Evolutionary conservation across 2,329 filamentous ascomycete genomes (phyloP), one percentile per base, ranked within the genome.

Genomic region (Diatrype stigma): DNA sequence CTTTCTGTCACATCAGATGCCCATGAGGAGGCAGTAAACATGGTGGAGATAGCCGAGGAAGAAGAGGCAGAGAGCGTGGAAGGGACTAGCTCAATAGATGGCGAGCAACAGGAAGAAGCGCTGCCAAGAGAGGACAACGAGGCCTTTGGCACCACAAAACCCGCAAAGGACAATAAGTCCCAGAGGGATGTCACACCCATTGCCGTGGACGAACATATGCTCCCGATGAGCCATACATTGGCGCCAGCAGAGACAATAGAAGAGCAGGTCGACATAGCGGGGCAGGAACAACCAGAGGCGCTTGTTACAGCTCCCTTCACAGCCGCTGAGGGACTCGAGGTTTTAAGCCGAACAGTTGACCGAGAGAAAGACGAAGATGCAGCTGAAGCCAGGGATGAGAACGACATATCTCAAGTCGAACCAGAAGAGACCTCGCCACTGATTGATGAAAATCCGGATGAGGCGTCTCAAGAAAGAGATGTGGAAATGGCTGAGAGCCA

Each of bases 311-410:
- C 26, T 16, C 54, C 58, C 11, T 45, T 59, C 16, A 61, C 61
- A 14, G 62, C 61, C 21, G 61, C 60, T 37, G 61, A 64, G 17
- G 63, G 63, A 7, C 62, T 64, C n/a, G 63, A 64, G 44, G 57
- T 62, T 16, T 50, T 65, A 14, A 63, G 60, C 37, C 61, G 52
- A 40, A 50, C 23, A 12, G 48, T 63, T 22, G 6, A 44, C 21
- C 22, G 16, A 44, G 21, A 42, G 19, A 11, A 28, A 26, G 21
- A 19, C 2, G 21, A 44, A n/a, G 40, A 10, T 4, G 58, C 64
- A 35, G 48, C 48, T 21, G 58, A 63, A 50, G 56, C 57, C 5
- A 54, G 49, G 21, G 48, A 40, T 2, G 19, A 40, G 19, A 12
- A 4, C 37, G 37, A 40, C 2, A 12, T 17, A 11, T 44, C 40